These are phyloP conservation scores for Blastobotrys attinorum DNA, from an alignment of 805 yeast species.

Conservation along the genomic window DNA sequence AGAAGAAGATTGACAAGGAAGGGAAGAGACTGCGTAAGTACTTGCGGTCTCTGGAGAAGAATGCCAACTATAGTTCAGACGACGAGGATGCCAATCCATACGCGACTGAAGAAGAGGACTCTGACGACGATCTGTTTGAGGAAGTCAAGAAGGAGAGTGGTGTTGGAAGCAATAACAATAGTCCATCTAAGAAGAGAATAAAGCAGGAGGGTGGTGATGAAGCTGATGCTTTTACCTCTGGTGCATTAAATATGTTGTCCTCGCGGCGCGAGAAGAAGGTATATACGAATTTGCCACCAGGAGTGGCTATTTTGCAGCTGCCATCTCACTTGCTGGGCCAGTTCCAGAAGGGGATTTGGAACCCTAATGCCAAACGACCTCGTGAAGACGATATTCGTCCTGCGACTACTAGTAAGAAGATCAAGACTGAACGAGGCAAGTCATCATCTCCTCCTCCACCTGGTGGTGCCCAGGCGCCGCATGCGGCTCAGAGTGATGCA, in stretches of 20 bases:
- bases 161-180: conserved; percentile 16
- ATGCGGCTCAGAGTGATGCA: conserved; percentile 17
- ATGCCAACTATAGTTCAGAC: conserved; percentile 78
- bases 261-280: conserved; percentile 20
- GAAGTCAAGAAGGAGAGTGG: conserved; percentile 19
- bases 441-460: conserved; percentile 7
- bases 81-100: conserved; percentile 81
- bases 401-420: conserved; percentile 27
- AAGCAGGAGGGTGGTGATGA: neutral
- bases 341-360: conserved; percentile 83
- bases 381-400: conserved; percentile 30
- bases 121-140: conserved; percentile 24
- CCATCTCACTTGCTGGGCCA: conserved; percentile 49
- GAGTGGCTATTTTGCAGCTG: conserved; percentile 57
- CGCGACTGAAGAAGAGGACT: conserved; percentile 51
- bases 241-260: neutral
- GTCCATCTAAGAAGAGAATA: too few species aligned
- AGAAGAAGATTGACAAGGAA: conserved; percentile 82
- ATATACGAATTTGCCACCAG: conserved; percentile 40
- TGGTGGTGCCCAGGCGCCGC: conserved; percentile 6
- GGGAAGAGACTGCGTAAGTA: conserved; percentile 82
- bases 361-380: conserved; percentile 46
- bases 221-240: too few species aligned
- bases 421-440: conserved; percentile 16
- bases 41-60: conserved; percentile 75